Conservation (phyloP, 2,329 filamentous ascomycete species). For the Cladophialophora immunda region DNA sequence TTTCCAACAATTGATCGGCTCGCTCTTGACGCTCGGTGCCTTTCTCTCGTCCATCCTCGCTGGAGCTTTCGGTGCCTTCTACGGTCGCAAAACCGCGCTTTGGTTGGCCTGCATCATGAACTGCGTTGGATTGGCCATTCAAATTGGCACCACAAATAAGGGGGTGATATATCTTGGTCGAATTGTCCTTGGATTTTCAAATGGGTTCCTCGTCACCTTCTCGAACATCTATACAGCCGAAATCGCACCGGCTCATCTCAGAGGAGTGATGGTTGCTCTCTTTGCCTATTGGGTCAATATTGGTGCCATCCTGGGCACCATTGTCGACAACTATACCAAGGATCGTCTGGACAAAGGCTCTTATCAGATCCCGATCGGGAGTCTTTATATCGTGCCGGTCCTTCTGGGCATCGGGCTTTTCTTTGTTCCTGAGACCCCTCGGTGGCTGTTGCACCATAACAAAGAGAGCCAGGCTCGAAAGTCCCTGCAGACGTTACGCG, state of each 20-base stretch:
- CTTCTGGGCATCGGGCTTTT: slow-evolving; percentile 41
- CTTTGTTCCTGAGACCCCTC: slow-evolving; percentile 44
- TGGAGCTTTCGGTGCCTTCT: slow-evolving; percentile 7
- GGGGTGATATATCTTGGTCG: slow-evolving; percentile 20
- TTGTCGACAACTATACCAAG: slow-evolving; percentile 43
- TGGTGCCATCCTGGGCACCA: slow-evolving; percentile 34
- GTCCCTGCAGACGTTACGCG: slow-evolving; percentile 20
- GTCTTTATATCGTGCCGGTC: slow-evolving; percentile 41
- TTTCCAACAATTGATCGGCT: slow-evolving; percentile 19
- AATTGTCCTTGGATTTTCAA: slow-evolving; percentile 35
- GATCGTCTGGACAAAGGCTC: slow-evolving; percentile 45
- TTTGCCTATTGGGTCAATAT: slow-evolving; percentile 48
- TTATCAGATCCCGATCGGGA: slow-evolving; percentile 42
- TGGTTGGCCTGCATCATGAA: slow-evolving; percentile 15
- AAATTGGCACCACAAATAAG: slow-evolving; percentile 18
- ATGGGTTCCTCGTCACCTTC: slow-evolving; percentile 57
- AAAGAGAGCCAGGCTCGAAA: slow-evolving; percentile 29
- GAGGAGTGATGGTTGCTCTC: slow-evolving; percentile 58
- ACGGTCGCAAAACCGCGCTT: slow-evolving; percentile 17
- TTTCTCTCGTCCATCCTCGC: slow-evolving; percentile 15
- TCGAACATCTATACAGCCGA: slow-evolving; percentile 60
- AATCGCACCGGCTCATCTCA: slow-evolving; percentile 56
- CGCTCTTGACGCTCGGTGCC: slow-evolving; percentile 14
- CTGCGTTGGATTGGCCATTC: slow-evolving; percentile 12
- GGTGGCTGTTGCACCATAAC: slow-evolving; percentile 42